These are phyloP conservation scores for Pulchroboletus neoregius DNA, from an alignment of 1,284 basidiomycete genomes.

Conservation along the genomic window DNA sequence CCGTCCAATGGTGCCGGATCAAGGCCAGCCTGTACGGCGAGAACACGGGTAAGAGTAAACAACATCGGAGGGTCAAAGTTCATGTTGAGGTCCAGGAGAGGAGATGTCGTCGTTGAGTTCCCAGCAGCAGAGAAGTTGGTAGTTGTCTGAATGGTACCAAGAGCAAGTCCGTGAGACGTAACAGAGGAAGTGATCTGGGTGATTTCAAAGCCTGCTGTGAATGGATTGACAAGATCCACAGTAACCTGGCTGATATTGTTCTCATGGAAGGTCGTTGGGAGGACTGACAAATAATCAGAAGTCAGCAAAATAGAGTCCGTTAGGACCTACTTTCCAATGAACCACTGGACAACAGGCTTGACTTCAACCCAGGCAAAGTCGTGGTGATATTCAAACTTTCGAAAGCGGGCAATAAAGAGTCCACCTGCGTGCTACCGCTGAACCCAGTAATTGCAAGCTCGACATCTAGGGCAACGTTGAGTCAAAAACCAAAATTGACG, in stretches of 20 bases:
- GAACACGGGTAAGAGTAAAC: conserved; percentile 65
- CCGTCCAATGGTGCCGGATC: conserved; percentile 62
- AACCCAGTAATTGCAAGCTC: conserved; percentile 54
- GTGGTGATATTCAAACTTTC: conserved; percentile 56
- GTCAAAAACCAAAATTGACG: not conserved
- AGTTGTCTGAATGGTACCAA: conserved; percentile 61
- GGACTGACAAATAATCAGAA: conserved; percentile 39
- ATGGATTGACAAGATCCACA: conserved; percentile 68
- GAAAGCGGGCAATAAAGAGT: conserved; percentile 62
- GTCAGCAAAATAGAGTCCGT: not conserved
- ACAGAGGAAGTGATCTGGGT: conserved; percentile 64
- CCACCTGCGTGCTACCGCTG: conserved; percentile 56
- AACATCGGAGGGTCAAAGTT: conserved; percentile 71
- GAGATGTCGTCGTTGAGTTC: conserved; percentile 56
- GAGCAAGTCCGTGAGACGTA: conserved; percentile 57
- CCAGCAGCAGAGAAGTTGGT: conserved; percentile 55
- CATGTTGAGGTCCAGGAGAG: conserved; percentile 58
- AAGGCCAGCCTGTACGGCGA: conserved; percentile 64
- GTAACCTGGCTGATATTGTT: conserved; percentile 67
- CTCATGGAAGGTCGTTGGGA: conserved; percentile 59
- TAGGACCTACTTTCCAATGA: conserved; percentile 45
- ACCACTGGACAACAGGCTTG: conserved; percentile 55
- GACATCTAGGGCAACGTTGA: conserved; percentile 40
- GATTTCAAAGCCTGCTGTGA: conserved; percentile 58
- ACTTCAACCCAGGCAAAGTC: conserved; percentile 60